Evolutionary conservation across 1,284 basidiomycete genomes (phyloP), one percentile per base, ranked within the genome.

Genomic region (Ceraceosorus bombacis): DNA sequence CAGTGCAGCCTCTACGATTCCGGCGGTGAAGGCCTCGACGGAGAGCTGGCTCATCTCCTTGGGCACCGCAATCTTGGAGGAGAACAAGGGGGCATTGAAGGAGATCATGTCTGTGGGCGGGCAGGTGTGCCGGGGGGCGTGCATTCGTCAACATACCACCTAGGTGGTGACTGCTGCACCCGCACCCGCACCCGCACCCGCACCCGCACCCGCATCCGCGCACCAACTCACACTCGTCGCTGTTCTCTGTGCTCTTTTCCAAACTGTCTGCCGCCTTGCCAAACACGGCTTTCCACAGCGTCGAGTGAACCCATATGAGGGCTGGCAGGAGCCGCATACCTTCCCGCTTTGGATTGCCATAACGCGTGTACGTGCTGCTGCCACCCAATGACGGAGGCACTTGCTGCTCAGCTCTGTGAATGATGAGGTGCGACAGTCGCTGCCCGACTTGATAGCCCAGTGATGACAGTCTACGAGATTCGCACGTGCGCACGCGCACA

Each of bases 21-120:
- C 94, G 5, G 94, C 94, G 0, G 92, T 92, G 76, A 95, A 89
- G 0, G 94, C 96, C 43, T 93, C 96, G 74, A 93, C 96, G 71
- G 88, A 92, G 46, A 99, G 82, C 71, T 90, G 87, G 65, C 85
- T 88, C 85, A 98, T 88, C 73, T 98, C 95, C 69, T 86, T 86
- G 5, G 94, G 95, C 36, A 97, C 87, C 15, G 90, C 91, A 64
- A 99, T 91, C 70, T 89, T 83, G 66, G 89, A 85, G 58, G 95
- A 92, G 66, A 97, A 83, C 17, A 88, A 84, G 9, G 95, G 93
- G 74, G 91, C 87, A 76, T 99, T 97, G 81, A 95, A 89, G 62
- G 94, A 89, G 67, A 99, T 90, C 95, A 98, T 97, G 80, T 97
- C 92, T 94, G 72, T 53, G 15, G 50, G 43, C 10, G 49, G 5